Conservation (phyloP, 768 basidiomycete species). For the Amanita fuliginea region DNA sequence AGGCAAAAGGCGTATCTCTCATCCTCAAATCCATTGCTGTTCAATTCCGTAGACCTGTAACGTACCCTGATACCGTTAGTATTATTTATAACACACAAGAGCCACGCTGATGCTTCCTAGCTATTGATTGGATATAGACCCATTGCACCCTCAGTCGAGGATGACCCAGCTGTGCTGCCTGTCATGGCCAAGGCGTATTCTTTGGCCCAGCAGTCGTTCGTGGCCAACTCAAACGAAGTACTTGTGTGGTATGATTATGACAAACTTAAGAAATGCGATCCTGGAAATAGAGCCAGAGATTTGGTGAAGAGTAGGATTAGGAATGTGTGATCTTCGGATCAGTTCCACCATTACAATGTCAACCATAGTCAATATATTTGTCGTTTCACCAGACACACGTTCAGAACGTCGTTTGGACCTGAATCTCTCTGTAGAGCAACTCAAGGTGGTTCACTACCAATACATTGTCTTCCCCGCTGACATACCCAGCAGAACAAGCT, state of each 20-base stretch:
- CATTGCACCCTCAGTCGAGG: conserved; percentile 22
- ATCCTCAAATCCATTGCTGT: conserved; percentile 65
- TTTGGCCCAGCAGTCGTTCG: conserved; percentile 46
- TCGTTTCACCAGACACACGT: conserved; percentile 79
- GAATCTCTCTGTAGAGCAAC: conserved; percentile 58
- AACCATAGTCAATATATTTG: conserved; percentile 51
- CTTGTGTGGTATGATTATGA: conserved; percentile 79
- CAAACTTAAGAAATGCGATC: conserved; percentile 48
- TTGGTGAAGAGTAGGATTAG: conserved; percentile 17
- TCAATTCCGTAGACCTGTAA: conserved; percentile 60
- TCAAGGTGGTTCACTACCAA: conserved; percentile 49
- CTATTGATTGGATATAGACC: conserved; percentile 52
- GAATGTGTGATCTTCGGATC: not conserved
- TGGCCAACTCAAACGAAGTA: conserved; percentile 52
- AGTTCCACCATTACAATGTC: conserved; percentile 7
- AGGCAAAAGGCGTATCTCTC: conserved; percentile 54
- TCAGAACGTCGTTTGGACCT: conserved; percentile 83
- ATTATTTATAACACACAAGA: not conserved
- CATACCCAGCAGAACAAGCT: conserved; percentile 51
- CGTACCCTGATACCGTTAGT: conserved; percentile 66
- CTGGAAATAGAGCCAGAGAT: conserved; percentile 36
- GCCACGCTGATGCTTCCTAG: conserved; percentile 19
- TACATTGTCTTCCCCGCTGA: not conserved
- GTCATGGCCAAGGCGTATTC: conserved; percentile 52
- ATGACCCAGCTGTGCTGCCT: conserved; percentile 34